Evolutionary conservation across 768 basidiomycete species (phyloP).

Genomic region (Zangia roseola): DNA sequence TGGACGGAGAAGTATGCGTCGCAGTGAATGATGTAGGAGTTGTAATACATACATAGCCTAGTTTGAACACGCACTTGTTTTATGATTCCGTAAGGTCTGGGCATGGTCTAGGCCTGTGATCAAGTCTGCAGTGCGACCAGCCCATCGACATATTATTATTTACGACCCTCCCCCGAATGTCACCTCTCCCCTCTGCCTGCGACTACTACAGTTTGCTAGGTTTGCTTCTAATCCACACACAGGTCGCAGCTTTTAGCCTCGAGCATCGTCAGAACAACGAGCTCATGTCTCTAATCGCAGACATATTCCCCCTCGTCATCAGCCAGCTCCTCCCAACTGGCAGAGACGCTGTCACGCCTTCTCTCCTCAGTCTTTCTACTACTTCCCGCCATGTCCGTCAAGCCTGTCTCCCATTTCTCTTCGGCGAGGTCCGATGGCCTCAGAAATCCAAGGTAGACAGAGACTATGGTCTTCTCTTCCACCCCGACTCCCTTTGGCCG

Average conservation of each 20-base stretch:
- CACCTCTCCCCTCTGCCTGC: constrained; percentile 11
- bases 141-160: constrained; percentile 9
- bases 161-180: constrained; percentile 14
- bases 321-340: constrained; percentile 15
- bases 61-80: constrained; percentile 6
- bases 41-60: background rate
- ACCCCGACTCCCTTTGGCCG: constrained; percentile 29
- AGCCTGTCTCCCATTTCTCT: constrained; percentile 32
- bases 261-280: too few relatives aligned
- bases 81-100: constrained; percentile 22
- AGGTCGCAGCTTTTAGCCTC: too few relatives aligned
- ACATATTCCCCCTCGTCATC: constrained; percentile 36
- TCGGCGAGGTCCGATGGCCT: constrained; percentile 34
- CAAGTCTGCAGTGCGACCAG: constrained; percentile 11
- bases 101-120: constrained; percentile 27
- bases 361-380: constrained; percentile 25
- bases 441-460: constrained; percentile 28
- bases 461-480: constrained; percentile 27
- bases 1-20: constrained; percentile 92
- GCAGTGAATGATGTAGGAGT: constrained; percentile 17
- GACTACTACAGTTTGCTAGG: too few relatives aligned
- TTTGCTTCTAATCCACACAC: too few relatives aligned
- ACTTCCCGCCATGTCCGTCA: constrained; percentile 27
- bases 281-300: constrained; percentile 33
- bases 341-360: constrained; percentile 2